A percentile compares a stretch with the other conserved stretches of the same genome.
These are phyloP conservation scores for Myxozyma nipponensis DNA, from an alignment of 805 yeast species.

Conservation along the genomic window DNA sequence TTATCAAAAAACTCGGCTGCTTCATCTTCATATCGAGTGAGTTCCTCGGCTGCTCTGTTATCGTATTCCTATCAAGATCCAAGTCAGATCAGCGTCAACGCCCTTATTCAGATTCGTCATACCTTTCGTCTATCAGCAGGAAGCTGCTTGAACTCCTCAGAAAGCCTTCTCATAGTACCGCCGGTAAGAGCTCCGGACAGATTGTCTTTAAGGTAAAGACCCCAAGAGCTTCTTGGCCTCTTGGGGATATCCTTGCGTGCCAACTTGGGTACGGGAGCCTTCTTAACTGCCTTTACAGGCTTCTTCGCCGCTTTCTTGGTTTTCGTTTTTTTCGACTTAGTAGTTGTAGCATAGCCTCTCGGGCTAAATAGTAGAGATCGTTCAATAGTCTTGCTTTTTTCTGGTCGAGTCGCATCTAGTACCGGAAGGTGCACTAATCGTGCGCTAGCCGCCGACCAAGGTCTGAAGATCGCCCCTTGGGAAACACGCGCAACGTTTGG, in stretches of 20 bases:
- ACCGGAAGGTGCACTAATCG: too few species aligned
- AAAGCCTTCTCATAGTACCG: too few species aligned
- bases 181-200: not conserved
- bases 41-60: slow-evolving; percentile 7
- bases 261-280: not conserved
- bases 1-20: slow-evolving; percentile 5
- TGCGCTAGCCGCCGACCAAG: too few species aligned
- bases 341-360: slow-evolving; percentile 1
- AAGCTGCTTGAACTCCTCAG: too few species aligned
- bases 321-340: slow-evolving; percentile 4
- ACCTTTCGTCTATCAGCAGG: too few species aligned
- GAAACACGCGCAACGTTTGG: slow-evolving; percentile 4
- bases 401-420: too few species aligned
- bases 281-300: not conserved
- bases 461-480: slow-evolving; percentile 3
- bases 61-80: slow-evolving; percentile 2
- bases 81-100: too few species aligned
- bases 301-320: slow-evolving; percentile 1
- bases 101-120: too few species aligned
- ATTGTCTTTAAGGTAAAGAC: slow-evolving; percentile 1
- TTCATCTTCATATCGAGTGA: slow-evolving; percentile 14
- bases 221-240: slow-evolving; percentile 5
- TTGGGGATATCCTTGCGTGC: not conserved
- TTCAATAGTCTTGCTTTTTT: too few species aligned
- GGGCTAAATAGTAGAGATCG: too few species aligned